A percentile compares a stretch with the other conserved stretches of the same genome.
Conservation (phyloP, 192 early-diverging fungal species). For the Coemansia sp. region DNA sequence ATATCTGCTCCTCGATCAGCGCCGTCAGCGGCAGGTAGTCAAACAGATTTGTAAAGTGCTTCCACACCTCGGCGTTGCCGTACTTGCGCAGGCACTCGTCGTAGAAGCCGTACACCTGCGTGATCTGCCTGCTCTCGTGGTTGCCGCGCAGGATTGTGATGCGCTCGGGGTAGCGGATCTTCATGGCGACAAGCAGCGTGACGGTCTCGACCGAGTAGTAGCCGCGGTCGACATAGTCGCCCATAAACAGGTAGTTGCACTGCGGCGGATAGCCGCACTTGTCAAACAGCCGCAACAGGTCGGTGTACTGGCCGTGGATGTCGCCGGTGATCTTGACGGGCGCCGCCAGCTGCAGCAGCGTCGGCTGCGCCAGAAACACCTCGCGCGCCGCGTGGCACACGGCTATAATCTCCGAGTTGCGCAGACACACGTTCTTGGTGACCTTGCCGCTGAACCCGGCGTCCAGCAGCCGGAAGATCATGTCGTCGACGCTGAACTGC, state of each 20-base stretch:
- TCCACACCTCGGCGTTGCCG: constrained; percentile 98
- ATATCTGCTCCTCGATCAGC: constrained; percentile 95
- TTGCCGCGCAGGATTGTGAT: constrained; percentile 98
- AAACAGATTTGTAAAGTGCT: constrained; percentile 96
- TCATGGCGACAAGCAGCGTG: constrained; percentile 89
- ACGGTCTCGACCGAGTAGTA: constrained; percentile 99
- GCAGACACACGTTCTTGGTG: constrained; percentile 76
- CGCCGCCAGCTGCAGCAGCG: constrained; percentile 70
- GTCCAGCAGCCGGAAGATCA: constrained; percentile 79
- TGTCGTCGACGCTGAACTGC: constrained; percentile 78
- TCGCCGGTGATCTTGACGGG: constrained; percentile 98
- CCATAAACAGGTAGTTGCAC: constrained; percentile 99
- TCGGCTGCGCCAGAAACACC: constrained; percentile 83
- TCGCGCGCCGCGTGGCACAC: constrained; percentile 87
- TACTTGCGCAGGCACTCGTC: constrained; percentile 99
- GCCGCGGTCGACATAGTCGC: constrained; percentile 99
- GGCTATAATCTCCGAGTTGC: constrained; percentile 78
- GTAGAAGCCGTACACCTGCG: constrained; percentile 99
- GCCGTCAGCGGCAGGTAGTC: constrained; percentile 96
- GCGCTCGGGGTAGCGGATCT: constrained; percentile 86
- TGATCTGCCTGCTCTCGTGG: constrained; percentile 98
- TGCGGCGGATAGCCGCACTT: constrained; percentile 96
- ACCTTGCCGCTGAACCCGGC: constrained; percentile 70
- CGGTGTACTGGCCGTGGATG: constrained; percentile 99
- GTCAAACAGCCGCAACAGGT: constrained; percentile 93